A percentile compares a stretch with the other conserved stretches of the same genome.
Conservation (phyloP, 164 flowering plant genomes). For the Aristolochia californica region DNA sequence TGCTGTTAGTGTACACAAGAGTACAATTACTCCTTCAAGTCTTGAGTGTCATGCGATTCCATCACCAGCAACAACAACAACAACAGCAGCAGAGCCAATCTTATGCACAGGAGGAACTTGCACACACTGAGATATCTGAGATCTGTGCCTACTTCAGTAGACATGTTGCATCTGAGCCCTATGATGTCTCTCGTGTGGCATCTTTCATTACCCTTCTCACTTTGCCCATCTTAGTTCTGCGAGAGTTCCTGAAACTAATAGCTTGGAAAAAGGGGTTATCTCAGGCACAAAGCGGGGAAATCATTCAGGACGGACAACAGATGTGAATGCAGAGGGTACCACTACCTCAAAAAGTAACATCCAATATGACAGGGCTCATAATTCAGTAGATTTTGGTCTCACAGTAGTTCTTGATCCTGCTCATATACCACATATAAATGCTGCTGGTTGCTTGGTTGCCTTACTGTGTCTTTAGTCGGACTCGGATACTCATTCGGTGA, state of each 20-base stretch:
- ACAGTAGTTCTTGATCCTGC: conserved; percentile 91
- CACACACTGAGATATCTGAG: conserved; percentile 74
- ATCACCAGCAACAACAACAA: conserved; percentile 83
- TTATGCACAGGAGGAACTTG: conserved; percentile 64
- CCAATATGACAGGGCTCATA: conserved; percentile 70
- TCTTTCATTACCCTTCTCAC: conserved; percentile 98
- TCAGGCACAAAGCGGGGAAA: conserved; percentile 75
- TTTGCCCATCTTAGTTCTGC: conserved; percentile 75
- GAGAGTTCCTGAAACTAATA: conserved; percentile 89
- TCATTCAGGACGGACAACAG: conserved; percentile 47
- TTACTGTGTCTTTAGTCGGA: conserved; percentile 85
- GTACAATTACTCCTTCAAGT: conserved; percentile 97
- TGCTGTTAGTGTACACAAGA: conserved; percentile 95
- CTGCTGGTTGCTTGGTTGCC: conserved; percentile 99
- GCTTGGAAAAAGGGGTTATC: conserved; percentile 92
- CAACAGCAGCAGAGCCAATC: conserved; percentile 46
- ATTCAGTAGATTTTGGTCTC: conserved; percentile 81
- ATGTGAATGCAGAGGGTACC: conserved; percentile 35
- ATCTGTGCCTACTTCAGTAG: conserved; percentile 97
- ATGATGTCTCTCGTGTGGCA: conserved; percentile 98
- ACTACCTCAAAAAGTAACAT: conserved; percentile 75
- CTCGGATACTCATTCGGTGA: conserved; percentile 83
- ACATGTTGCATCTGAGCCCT: conserved; percentile 97
- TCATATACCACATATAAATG: conserved; percentile 76
- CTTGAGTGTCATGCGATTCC: conserved; percentile 85